Base-by-base conservation (phyloP, 2,329 filamentous ascomycete genomes). In the Fusarium sp. region DNA sequence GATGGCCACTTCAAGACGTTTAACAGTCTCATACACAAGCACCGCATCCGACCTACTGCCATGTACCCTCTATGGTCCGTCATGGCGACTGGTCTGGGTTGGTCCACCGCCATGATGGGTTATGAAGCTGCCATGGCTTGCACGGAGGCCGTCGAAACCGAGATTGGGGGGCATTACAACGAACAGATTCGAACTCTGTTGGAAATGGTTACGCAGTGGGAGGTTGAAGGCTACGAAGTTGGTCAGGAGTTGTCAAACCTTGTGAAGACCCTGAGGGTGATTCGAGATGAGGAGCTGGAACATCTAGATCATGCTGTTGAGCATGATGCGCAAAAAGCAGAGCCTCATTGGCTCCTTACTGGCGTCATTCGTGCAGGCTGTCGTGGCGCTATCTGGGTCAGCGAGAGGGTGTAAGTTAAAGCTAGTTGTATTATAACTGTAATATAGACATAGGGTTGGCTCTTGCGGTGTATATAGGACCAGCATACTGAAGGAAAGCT, bases 121-220 rank as follows among this genome's bases (percentile, higher is more conserved):
- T 89, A 94, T 51, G 94, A 98, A 82, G 95, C 95, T 3, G 95
- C 96, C 38, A 99, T 99, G 96, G 96, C 96, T 15, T 99, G 96
- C 79, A 98, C 96, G 1, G 96, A 99, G 82, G 96, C 96, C 2
- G 95, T 99, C 3, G 96, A 99, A 85, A 99, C 95, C 9, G 96
- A 98, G 84, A 99, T 99, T 69, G 96, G 96, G 4, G 90, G 90
- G 29, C 96, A 99, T 82, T 99, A 99, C 80, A 98, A 98, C 79
- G 90, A 90, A 70, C 96, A 99, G 83, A 94, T 99, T 44, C 85
- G 93, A 27, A 87, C 89, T 56, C 82, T 99, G 74, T 80, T 98
- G 42, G 90, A 92, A 68, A 98, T 97, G 91, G 88, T 93, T 61
- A 85, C 88, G 10, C 87, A 91, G 71, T 93, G 94, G 85, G 89